Evolutionary conservation across 805 yeast genomes (phyloP).

Genomic region (Candida loeiensis): DNA sequence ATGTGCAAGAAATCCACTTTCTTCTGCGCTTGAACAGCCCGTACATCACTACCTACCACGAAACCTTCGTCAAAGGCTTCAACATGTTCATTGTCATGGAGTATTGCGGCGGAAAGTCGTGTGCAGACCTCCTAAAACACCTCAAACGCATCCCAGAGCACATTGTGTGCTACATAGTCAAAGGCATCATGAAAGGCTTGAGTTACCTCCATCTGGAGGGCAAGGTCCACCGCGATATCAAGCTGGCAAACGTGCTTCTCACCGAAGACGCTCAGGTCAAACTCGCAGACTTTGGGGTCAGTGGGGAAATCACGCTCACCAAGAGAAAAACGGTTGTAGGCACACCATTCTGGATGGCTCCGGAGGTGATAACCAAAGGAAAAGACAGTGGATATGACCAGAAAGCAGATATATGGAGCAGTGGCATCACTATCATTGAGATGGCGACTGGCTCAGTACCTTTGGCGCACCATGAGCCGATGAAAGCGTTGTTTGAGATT

Average conservation of each 20-base stretch:
- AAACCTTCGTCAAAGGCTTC: conserved; percentile 61
- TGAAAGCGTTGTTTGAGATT: conserved; percentile 69
- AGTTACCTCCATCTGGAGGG: conserved; percentile 69
- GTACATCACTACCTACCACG: conserved; percentile 58
- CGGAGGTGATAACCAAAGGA: conserved; percentile 69
- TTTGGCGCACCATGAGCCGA: conserved; percentile 64
- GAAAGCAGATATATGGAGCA: conserved; percentile 93
- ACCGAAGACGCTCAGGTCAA: conserved; percentile 69
- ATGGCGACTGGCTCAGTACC: conserved; percentile 83
- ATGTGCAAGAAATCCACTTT: conserved; percentile 76
- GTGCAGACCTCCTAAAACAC: conserved; percentile 65
- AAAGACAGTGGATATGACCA: conserved; percentile 60
- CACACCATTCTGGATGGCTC: conserved; percentile 99
- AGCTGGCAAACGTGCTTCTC: conserved; percentile 82
- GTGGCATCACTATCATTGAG: conserved; percentile 90
- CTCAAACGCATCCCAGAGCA: conserved; percentile 56
- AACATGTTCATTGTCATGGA: conserved; percentile 92
- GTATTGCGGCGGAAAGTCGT: conserved; percentile 92
- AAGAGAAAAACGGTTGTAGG: conserved; percentile 81
- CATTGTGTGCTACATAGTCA: conserved; percentile 56
- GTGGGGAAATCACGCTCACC: conserved; percentile 69
- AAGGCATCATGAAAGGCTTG: conserved; percentile 67
- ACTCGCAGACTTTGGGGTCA: conserved; percentile 90
- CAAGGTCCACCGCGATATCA: conserved; percentile 86
- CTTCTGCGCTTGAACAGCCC: conserved; percentile 63